Percentiles rank a stretch among this genome's conserved stretches.
Evolutionary conservation across 1,139 yeast species (phyloP).

Genomic region (Kodamaea alishanica): DNA sequence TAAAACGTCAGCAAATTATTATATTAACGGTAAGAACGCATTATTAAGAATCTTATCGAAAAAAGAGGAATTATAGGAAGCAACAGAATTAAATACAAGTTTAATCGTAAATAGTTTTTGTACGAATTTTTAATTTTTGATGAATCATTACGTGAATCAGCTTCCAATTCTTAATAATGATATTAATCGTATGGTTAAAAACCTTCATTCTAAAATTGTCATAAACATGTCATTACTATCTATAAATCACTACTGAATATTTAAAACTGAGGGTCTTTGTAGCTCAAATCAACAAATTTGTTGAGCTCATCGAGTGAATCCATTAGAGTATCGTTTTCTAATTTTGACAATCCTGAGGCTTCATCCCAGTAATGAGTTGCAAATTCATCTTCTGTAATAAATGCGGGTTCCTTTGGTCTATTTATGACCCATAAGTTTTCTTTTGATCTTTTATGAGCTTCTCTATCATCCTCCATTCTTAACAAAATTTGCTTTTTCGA

Average conservation of each 20-base stretch:
- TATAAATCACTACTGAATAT: background rate
- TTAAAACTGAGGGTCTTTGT: slow-evolving; percentile 38
- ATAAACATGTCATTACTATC: slow-evolving; percentile 1
- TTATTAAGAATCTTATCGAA: slow-evolving; percentile 50
- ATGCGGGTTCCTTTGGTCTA: slow-evolving; percentile 38
- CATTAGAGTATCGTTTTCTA: slow-evolving; percentile 40
- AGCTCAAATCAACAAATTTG: slow-evolving; percentile 44
- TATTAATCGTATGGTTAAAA: no score
- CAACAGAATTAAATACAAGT: no score
- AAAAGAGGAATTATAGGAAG: background rate
- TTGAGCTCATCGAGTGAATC: slow-evolving; percentile 54
- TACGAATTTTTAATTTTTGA: no score
- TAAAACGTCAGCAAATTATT: slow-evolving; percentile 62
- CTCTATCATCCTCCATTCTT: slow-evolving; percentile 85
- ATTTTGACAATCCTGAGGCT: slow-evolving; percentile 40
- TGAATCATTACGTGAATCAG: no score
- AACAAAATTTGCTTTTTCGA: slow-evolving; percentile 57
- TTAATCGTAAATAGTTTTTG: no score
- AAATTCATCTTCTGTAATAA: slow-evolving; percentile 55
- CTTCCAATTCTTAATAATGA: no score
- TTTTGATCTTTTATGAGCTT: slow-evolving; percentile 73
- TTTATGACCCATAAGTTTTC: slow-evolving; percentile 71
- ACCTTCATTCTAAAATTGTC: background rate
- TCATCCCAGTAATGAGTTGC: slow-evolving; percentile 54
- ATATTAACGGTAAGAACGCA: slow-evolving; percentile 76